Conservation (phyloP, 2,329 filamentous ascomycete genomes). For the Akanthomyces lecanii region DNA sequence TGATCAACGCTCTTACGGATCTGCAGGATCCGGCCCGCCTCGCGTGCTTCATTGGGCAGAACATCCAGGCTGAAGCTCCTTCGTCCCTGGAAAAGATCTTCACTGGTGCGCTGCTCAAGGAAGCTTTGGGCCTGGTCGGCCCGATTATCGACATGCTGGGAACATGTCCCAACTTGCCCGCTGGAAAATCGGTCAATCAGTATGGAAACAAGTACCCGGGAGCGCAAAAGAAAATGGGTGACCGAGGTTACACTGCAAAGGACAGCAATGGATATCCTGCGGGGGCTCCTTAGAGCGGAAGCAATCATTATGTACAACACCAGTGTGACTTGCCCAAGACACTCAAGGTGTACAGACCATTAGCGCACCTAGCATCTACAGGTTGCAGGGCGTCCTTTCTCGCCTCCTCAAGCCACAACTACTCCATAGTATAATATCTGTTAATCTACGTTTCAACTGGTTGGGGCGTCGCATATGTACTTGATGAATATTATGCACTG, state of each 20-base stretch:
- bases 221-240: not conserved
- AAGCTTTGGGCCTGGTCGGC: slow-evolving; percentile 6
- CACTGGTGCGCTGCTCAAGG: slow-evolving; percentile 1
- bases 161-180: slow-evolving; percentile 12
- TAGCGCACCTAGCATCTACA: too few species aligned
- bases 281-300: slow-evolving; percentile 4
- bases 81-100: slow-evolving; percentile 16
- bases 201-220: slow-evolving; percentile 14
- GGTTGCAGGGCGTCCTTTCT: too few species aligned
- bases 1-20: slow-evolving; percentile 39
- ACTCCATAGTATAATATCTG: too few species aligned
- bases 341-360: too few species aligned
- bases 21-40: slow-evolving; percentile 43
- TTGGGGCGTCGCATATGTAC: too few species aligned
- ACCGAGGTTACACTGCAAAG: slow-evolving; percentile 13
- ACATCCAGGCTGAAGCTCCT: slow-evolving; percentile 16
- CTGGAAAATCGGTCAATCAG: slow-evolving; percentile 14
- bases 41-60: slow-evolving; percentile 31
- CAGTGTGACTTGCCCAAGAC: too few species aligned
- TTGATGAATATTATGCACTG: too few species aligned
- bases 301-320: too few species aligned
- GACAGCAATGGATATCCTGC: slow-evolving; percentile 12
- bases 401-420: too few species aligned
- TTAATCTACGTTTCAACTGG: too few species aligned
- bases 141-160: slow-evolving; percentile 4